Conservation (phyloP, 176 grass and related monocot genomes). For the Pharus latifolius region DNA sequence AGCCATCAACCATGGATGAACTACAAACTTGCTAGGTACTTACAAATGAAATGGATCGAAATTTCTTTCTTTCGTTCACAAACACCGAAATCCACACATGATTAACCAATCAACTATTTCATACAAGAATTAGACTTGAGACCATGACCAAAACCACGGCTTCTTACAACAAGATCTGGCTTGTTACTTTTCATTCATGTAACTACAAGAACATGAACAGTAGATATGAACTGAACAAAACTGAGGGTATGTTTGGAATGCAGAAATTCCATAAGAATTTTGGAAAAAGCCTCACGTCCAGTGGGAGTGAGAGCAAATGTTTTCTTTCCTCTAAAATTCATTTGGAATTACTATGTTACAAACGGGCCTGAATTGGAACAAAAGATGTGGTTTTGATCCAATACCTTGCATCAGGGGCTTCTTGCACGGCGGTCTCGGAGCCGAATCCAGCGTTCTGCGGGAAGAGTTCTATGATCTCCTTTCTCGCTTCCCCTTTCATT, state of each 20-base stretch:
- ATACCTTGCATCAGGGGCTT: constrained; percentile 22
- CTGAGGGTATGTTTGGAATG: too few relatives aligned
- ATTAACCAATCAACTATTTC: not conserved
- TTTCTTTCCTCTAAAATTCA: too few relatives aligned
- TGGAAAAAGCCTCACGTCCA: too few relatives aligned
- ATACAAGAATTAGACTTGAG: not conserved
- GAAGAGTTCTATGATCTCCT: constrained; percentile 51
- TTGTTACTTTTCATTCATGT: not conserved
- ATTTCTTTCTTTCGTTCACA: not conserved
- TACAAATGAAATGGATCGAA: too few relatives aligned
- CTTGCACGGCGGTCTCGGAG: not conserved
- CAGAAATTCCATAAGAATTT: too few relatives aligned
- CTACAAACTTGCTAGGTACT: too few relatives aligned
- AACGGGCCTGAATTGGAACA: not conserved
- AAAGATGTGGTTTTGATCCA: not conserved
- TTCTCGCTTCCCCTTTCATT: not conserved
- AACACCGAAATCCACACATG: not conserved
- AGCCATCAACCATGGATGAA: too few relatives aligned
- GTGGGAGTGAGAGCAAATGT: too few relatives aligned
- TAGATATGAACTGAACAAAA: not conserved
- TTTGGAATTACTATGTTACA: too few relatives aligned
- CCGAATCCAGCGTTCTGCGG: constrained; percentile 51
- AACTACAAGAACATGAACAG: not conserved
- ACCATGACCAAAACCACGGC: not conserved
- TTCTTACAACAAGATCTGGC: not conserved